Conservation (phyloP, 108 stramenopile species). For the Nitzschia inconspicua region DNA sequence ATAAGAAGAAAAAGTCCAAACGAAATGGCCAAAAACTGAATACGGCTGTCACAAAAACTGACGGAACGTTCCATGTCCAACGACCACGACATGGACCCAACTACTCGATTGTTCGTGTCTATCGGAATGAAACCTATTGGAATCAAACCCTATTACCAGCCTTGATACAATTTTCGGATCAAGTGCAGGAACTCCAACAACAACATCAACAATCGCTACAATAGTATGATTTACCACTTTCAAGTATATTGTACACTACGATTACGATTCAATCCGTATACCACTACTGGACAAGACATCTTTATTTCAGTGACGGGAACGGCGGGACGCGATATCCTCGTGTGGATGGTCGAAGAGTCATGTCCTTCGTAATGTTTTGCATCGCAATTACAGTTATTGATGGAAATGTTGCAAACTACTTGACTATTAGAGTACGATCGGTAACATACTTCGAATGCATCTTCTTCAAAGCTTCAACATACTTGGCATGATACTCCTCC, state of each 20-base stretch:
- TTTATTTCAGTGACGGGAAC: too few species aligned
- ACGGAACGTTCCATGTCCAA: not conserved
- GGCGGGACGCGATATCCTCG: too few species aligned
- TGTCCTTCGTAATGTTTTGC: too few species aligned
- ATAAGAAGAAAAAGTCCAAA: constrained; percentile 3
- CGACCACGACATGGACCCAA: constrained; percentile 5
- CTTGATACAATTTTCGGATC: constrained; percentile 17
- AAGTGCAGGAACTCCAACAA: constrained; percentile 5
- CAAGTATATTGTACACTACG: not conserved
- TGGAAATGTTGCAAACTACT: too few species aligned
- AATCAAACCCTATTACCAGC: constrained; percentile 15
- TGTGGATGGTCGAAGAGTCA: too few species aligned
- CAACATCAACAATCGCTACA: not conserved
- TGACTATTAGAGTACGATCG: constrained; percentile 10
- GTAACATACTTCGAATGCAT: constrained; percentile 38
- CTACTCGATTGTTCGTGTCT: constrained; percentile 28
- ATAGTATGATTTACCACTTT: not conserved
- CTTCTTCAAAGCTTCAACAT: constrained; percentile 42
- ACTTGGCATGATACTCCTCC: constrained; percentile 43
- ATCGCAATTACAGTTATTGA: too few species aligned
- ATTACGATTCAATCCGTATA: too few species aligned
- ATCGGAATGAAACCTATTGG: constrained; percentile 32
- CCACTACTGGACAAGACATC: too few species aligned
- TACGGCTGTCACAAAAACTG: not conserved
- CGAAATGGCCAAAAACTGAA: not conserved